Evolutionary conservation across 805 yeast genomes (phyloP).

Genomic region (Candida lessepsii): DNA sequence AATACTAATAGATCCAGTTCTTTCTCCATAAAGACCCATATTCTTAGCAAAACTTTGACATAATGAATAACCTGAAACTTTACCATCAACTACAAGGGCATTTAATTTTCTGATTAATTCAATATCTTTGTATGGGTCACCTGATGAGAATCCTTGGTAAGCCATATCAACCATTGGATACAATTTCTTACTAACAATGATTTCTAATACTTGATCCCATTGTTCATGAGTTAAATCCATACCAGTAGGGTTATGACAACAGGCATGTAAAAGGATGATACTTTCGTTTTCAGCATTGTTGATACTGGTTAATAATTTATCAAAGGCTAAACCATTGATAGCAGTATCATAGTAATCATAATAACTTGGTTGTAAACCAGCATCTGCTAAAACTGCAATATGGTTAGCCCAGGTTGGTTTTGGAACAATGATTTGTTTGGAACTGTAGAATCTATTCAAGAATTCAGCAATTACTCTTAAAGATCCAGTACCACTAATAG

Average conservation of each 20-base stretch:
- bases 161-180: slow-evolving; percentile 91
- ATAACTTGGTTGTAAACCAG: slow-evolving; percentile 61
- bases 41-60: slow-evolving; percentile 49
- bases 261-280: slow-evolving; percentile 80
- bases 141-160: slow-evolving; percentile 93
- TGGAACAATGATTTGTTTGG: slow-evolving; percentile 65
- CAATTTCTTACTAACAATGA: slow-evolving; percentile 55
- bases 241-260: slow-evolving; percentile 98
- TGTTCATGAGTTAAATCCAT: slow-evolving; percentile 81
- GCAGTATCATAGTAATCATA: slow-evolving; percentile 70
- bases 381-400: slow-evolving; percentile 69
- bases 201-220: slow-evolving; percentile 74
- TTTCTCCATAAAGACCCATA: slow-evolving; percentile 50
- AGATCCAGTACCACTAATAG: slow-evolving; percentile 95
- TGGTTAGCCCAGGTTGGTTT: slow-evolving; percentile 97
- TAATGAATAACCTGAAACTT: slow-evolving; percentile 52
- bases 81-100: slow-evolving; percentile 48
- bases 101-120: slow-evolving; percentile 46
- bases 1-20: slow-evolving; percentile 75
- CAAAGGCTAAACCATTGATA: slow-evolving; percentile 63
- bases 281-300: slow-evolving; percentile 54
- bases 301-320: slow-evolving; percentile 61
- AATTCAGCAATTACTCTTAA: slow-evolving; percentile 82
- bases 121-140: slow-evolving; percentile 71
- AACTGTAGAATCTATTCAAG: slow-evolving; percentile 56